Evolutionary conservation across 2,329 filamentous ascomycete genomes (phyloP).

Genomic region (Albifimbria verrucaria): DNA sequence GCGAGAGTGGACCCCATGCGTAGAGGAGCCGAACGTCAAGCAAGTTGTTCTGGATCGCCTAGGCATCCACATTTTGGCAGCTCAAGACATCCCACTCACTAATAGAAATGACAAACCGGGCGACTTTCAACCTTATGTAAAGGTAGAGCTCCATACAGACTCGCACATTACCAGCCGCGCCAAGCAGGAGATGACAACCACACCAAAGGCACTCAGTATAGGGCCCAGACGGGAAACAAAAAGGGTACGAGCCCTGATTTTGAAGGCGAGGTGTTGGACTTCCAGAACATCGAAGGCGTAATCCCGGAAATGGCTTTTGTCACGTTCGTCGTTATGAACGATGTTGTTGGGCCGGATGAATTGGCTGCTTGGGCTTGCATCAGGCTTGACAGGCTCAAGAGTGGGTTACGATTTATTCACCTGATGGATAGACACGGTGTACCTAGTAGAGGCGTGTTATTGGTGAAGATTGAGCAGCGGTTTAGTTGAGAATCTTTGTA

Average conservation of each 20-base stretch:
- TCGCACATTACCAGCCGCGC: conserved; percentile 39
- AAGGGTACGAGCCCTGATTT: conserved; percentile 64
- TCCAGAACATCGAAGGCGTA: conserved; percentile 52
- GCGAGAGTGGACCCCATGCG: conserved; percentile 29
- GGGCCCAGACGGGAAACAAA: conserved; percentile 56
- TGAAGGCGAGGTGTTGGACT: conserved; percentile 52
- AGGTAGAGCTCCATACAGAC: conserved; percentile 82
- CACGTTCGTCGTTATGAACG: conserved; percentile 82
- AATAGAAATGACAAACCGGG: conserved; percentile 44
- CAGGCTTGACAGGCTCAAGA: conserved; percentile 72
- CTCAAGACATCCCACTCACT: conserved; percentile 70
- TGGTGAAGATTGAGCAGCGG: conserved; percentile 71
- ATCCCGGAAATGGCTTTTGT: conserved; percentile 71
- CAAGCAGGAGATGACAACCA: conserved; percentile 35
- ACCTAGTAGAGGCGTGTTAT: conserved; percentile 62
- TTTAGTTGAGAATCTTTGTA: conserved; percentile 24
- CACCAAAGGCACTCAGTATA: conserved; percentile 44
- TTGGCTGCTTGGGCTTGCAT: conserved; percentile 88
- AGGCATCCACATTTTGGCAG: conserved; percentile 70
- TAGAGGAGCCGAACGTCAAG: background rate
- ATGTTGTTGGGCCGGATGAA: conserved; percentile 74
- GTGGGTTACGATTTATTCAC: conserved; percentile 75
- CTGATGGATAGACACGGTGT: conserved; percentile 68
- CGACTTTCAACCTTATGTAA: conserved; percentile 75
- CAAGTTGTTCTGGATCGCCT: conserved; percentile 33